These are phyloP conservation scores for Mortierella polycephala DNA, from an alignment of 371 early-diverging fungal genomes.

Conservation along the genomic window DNA sequence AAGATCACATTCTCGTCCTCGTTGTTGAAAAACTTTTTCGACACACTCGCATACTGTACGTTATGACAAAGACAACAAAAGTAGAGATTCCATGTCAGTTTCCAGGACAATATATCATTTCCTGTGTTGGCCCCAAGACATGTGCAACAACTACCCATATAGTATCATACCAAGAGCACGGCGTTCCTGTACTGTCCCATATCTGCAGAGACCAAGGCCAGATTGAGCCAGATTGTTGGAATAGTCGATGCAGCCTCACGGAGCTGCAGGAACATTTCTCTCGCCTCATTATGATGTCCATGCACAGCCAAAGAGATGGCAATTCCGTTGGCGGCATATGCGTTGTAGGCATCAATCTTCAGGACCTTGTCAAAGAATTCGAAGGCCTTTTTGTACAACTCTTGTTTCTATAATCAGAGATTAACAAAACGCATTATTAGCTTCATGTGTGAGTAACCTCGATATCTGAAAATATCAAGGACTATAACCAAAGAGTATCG, in stretches of 20 bases:
- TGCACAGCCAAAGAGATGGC: slow-evolving; percentile 84
- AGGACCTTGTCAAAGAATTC: slow-evolving; percentile 88
- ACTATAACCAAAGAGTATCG: not conserved
- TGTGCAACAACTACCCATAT: not conserved
- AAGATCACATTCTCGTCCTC: slow-evolving; percentile 69
- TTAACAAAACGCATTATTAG: not conserved
- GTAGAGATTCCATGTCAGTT: no score
- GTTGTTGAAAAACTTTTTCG: slow-evolving; percentile 63
- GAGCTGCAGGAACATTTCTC: slow-evolving; percentile 81
- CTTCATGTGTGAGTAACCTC: not conserved
- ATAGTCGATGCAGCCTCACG: slow-evolving; percentile 67
- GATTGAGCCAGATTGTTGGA: slow-evolving; percentile 75
- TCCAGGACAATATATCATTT: not conserved
- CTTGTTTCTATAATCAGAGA: slow-evolving; percentile 48
- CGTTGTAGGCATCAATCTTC: slow-evolving; percentile 74
- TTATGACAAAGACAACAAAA: not conserved
- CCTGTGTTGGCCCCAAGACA: no score
- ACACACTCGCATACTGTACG: slow-evolving; percentile 73
- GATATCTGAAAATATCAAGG: not conserved
- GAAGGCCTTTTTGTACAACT: slow-evolving; percentile 75
- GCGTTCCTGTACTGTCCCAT: slow-evolving; percentile 78
- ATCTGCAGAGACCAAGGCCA: slow-evolving; percentile 83
- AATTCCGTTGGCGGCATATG: slow-evolving; percentile 82
- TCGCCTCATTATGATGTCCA: slow-evolving; percentile 75
- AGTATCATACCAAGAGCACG: slow-evolving; percentile 56